These are phyloP conservation scores for Asterionellopsis glacialis DNA, from an alignment of 108 stramenopile genomes.

Conservation along the genomic window DNA sequence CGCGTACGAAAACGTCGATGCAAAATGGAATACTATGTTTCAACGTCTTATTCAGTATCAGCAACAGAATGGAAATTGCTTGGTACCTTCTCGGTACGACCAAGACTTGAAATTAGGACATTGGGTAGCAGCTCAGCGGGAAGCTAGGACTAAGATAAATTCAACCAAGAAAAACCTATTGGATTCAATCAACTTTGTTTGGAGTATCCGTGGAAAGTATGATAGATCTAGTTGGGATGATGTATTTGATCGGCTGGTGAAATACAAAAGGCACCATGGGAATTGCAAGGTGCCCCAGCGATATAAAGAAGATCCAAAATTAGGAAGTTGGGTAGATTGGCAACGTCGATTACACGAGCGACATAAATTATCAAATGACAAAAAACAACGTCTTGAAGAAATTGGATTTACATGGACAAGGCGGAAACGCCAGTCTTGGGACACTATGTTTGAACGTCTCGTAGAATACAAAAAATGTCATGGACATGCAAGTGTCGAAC, in stretches of 20 bases:
- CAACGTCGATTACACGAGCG: constrained; percentile 10
- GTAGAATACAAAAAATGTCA: constrained; percentile 17
- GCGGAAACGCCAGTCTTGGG: constrained; percentile 4
- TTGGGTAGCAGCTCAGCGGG: constrained; percentile 34
- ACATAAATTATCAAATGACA: too few species aligned
- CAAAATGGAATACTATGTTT: constrained; percentile 29
- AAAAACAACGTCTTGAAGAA: background rate
- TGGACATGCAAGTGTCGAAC: constrained; percentile 52
- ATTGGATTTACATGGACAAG: background rate
- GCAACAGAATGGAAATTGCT: constrained; percentile 26
- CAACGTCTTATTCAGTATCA: constrained; percentile 23
- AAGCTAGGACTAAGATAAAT: background rate
- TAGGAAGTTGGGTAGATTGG: constrained; percentile 36
- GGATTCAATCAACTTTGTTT: too few species aligned
- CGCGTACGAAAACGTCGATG: constrained; percentile 2
- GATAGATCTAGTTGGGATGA: constrained; percentile 17
- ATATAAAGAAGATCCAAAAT: constrained; percentile 26
- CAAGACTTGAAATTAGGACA: constrained; percentile 29
- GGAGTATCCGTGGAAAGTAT: too few species aligned
- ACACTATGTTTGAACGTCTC: constrained; percentile 25
- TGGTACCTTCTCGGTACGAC: constrained; percentile 30
- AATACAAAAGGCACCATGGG: constrained; percentile 26
- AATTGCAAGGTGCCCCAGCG: constrained; percentile 35
- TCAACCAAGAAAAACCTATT: too few species aligned
- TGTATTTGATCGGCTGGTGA: constrained; percentile 18